These are phyloP conservation scores for Malassezia psittaci DNA, from an alignment of 1,284 basidiomycete genomes.

Conservation along the genomic window DNA sequence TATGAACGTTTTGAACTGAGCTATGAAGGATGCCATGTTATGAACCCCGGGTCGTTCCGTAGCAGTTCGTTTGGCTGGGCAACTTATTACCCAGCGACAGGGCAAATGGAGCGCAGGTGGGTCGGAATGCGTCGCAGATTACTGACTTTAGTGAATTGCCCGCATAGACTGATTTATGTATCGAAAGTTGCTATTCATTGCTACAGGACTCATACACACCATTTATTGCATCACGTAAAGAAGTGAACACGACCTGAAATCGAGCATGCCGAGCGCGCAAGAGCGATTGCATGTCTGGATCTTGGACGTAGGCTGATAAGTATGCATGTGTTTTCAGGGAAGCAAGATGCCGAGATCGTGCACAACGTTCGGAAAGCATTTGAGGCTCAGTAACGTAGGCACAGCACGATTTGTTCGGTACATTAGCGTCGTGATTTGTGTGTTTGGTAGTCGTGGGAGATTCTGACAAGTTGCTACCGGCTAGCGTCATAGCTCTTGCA, in stretches of 20 bases:
- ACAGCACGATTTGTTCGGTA: not conserved
- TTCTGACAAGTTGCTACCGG: no score
- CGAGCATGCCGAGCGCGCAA: slow-evolving; percentile 10
- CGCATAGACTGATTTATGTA: not conserved
- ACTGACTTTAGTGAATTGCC: not conserved
- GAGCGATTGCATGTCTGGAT: not conserved
- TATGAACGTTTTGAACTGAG: slow-evolving; percentile 93
- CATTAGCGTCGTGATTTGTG: no score
- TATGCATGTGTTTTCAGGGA: not conserved
- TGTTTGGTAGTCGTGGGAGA: no score
- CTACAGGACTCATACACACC: not conserved
- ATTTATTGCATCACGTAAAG: not conserved
- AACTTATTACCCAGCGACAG: slow-evolving; percentile 46
- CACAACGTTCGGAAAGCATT: slow-evolving; percentile 7
- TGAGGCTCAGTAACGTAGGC: slow-evolving; percentile 1
- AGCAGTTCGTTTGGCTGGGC: slow-evolving; percentile 43
- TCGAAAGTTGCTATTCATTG: no score
- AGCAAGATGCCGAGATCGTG: not conserved
- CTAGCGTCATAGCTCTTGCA: no score
- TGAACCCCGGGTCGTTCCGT: slow-evolving; percentile 69
- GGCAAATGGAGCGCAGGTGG: slow-evolving; percentile 39
- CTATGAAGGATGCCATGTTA: slow-evolving; percentile 95
- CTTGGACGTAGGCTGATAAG: not conserved
- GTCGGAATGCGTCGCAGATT: not conserved
- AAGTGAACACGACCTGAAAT: not conserved